Evolutionary conservation across 257 asterid genomes (phyloP), one percentile per base, ranked within the genome.

Genomic region (Euphrasia confusa): DNA sequence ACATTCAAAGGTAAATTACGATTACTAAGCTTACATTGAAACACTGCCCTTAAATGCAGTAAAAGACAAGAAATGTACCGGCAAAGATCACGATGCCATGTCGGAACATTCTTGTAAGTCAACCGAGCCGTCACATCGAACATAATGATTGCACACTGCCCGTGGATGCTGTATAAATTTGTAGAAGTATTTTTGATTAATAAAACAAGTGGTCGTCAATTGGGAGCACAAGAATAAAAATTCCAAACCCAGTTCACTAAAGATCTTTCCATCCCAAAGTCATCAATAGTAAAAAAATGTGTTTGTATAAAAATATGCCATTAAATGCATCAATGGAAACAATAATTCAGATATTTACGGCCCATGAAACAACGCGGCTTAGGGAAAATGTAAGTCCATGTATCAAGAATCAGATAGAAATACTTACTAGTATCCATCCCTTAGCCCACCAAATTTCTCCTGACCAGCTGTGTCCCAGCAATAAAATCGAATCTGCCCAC

Each of bases 391-490:
- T 15, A 11, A 56, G 37, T 64, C 39, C 12, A 39, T 2, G 11
- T 10, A 2, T 52, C 30, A 6, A 10, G 33, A 26, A 39, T 21
- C 40, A 21, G 21, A 40, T 26, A 37, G 5, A 33, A 44, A 30
- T 4, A 83, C 96, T 83, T 69, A 89, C 96, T 89, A 89, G 78
- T 89, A 89, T 55, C 95, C 97, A 77, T 89, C 97, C 77, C 95
- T 74, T 18, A 89, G 91, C 12, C 97, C 97, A 26, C 95, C 97
- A 68, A 89, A 89, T 50, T 86, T 89, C 78, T 88, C 97, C 75
- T 89, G 97, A 1, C 97, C 97, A 75, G 97, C 97, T 1, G 97
- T 89, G 64, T 89, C 97, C 94, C 95, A 86, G 77, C 97, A 89
- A 58, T 89, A 89, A 61, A 86, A 89, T 50, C 95, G 73, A 40